Evolutionary conservation across 805 yeast species (phyloP), one percentile per base, ranked within the genome.

Genomic region (Brettanomyces sp.): DNA sequence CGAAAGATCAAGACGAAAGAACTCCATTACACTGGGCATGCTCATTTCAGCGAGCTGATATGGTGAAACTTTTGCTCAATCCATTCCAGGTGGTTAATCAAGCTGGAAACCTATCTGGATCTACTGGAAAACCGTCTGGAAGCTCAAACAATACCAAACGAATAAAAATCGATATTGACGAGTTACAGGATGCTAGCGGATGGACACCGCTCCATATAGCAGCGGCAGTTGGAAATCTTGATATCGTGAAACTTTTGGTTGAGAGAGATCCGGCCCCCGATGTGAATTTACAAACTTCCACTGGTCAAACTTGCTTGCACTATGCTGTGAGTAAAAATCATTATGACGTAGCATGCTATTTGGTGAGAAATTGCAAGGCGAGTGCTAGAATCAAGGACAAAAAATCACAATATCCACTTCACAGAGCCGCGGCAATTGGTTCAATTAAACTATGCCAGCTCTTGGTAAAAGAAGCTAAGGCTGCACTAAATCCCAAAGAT

Each of bases 171-270:
- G 91, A 87, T 51, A 60, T 88, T 11, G 93, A 88, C 57, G 85
- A 82, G 3, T 60, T 71, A 54, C 55, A 57, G 0, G 98, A 90
- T 60, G 81, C 74, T 18, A 71, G 90, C 9, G 95, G 95, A 0
- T 90, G 96, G 96, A 82, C 91, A 0, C 88, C 95, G 1, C 56
- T 87, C 33, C 97, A 90, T 62, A 80, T 91, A 44, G 88, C 93
- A 0, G 74, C 85, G 0, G 76, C 96, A 0, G 69, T 82, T 2
- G 96, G 96, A 0, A 76, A 79, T 54, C 53, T 69, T 22, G 70
- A 68, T 5, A 72, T 82, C 7, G 54, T 87, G 3, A 67, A 73
- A 8, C 55, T 68, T 40, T 56, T 88, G n/a, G 65, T 79, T 52
- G 63, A 60, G 0, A 68, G 71, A 49, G 67, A 66, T 1, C 83